phyloP scores from a whole-genome alignment of 371 early-diverging fungal species.

The Fennellomyces sp. region DNA sequence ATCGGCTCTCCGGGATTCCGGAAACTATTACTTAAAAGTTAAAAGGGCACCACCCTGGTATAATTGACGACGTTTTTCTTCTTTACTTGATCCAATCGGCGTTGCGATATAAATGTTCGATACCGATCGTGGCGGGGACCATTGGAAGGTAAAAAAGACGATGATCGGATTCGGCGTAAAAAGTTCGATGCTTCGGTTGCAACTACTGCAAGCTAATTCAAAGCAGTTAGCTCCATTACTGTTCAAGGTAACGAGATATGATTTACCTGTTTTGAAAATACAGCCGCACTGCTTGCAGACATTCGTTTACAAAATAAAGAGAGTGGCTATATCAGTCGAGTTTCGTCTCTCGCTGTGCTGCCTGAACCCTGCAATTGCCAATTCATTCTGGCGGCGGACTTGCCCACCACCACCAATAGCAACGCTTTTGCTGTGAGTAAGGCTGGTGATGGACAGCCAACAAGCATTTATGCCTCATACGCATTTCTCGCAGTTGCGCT shows the following conservation, averaged over 20 bases:
- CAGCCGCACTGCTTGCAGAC: constrained; percentile 14
- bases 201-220: constrained; percentile 14
- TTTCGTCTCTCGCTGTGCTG: constrained; percentile 5
- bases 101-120: background rate
- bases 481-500: too few relatives aligned
- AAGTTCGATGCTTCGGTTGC: constrained; percentile 18
- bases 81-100: background rate
- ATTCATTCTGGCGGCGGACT: too few relatives aligned
- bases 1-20: background rate
- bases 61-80: background rate
- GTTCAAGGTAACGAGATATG: background rate
- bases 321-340: background rate
- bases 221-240: background rate
- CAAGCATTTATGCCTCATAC: too few relatives aligned
- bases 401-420: background rate
- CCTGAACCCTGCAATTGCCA: too few relatives aligned
- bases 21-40: background rate
- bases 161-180: constrained; percentile 9
- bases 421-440: background rate
- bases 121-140: constrained; percentile 5
- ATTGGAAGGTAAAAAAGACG: constrained; percentile 5
- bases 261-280: constrained; percentile 18
- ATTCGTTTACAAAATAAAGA: constrained; percentile 9
- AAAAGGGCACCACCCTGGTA: background rate
- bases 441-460: too few relatives aligned